A percentile compares a stretch with the other conserved stretches of the same genome.
These are phyloP conservation scores for Physcomitrium patens DNA, from an alignment of 225 moss, liverwort and hornwort species.

Conservation along the genomic window DNA sequence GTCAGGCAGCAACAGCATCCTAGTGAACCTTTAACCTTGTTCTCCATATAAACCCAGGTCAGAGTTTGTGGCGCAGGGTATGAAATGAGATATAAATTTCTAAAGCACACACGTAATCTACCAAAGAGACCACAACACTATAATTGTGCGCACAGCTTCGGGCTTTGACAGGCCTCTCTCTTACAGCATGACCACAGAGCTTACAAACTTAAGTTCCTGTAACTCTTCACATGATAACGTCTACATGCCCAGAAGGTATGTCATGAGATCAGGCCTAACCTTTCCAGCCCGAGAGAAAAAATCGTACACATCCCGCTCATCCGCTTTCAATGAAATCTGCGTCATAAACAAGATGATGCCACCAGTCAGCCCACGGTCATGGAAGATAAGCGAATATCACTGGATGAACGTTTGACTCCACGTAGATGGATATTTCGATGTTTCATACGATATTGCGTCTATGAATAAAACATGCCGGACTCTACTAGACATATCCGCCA, in stretches of 20 bases:
- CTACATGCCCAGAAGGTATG: constrained; percentile 25
- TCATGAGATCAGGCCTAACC: constrained; percentile 55
- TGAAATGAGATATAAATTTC: constrained; percentile 33
- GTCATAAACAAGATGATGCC: constrained; percentile 4
- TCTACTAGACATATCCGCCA: not conserved
- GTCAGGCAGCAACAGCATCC: constrained; percentile 46
- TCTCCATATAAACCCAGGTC: constrained; percentile 42
- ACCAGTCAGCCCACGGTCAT: not conserved
- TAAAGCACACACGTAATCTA: constrained; percentile 40
- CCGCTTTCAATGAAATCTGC: constrained; percentile 76
- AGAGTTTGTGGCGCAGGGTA: constrained; percentile 38
- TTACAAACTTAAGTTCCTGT: constrained; percentile 28
- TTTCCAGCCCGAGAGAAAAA: constrained; percentile 93
- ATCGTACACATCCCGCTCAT: constrained; percentile 74
- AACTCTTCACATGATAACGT: constrained; percentile 15
- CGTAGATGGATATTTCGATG: too few species aligned
- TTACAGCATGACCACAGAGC: constrained; percentile 27
- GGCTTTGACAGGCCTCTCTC: constrained; percentile 14
- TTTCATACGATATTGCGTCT: constrained; percentile 3
- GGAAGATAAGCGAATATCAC: not conserved
- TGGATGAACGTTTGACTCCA: too few species aligned
- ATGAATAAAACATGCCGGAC: constrained; percentile 1
- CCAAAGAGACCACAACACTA: constrained; percentile 38
- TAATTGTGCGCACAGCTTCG: constrained; percentile 19
- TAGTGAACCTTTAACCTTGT: constrained; percentile 38